Evolutionary conservation across 345 rosid species (phyloP), one percentile per base, ranked within the genome.

Genomic region (Salix exigua): DNA sequence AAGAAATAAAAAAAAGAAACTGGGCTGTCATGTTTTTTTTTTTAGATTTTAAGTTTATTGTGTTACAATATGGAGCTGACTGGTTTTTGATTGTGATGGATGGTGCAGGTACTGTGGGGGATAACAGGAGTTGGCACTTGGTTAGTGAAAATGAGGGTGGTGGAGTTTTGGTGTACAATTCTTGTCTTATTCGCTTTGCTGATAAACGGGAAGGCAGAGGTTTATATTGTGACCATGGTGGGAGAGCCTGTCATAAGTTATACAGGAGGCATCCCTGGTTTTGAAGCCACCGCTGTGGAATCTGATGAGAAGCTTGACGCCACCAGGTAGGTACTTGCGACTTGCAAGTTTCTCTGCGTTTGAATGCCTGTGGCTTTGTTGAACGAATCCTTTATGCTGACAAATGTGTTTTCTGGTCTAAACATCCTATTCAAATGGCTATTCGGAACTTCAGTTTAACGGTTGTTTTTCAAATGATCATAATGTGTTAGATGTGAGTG

Each of bases 181-280:
- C 64, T 92, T 50, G 62, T 82, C 48, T 55, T 88, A 13, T 80
- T 81, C 30, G 50, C 76, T 35, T 76, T 91, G 66, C 74, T 96
- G 77, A 67, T 73, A 14, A 55, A 62, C 61, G 90, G 73, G 74
- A 84, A 75, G 66, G 89, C 96, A 18, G 97, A 96, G 80, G 82
- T 92, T 82, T 96, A 92, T 83, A 87, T 96, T 21, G 97, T 90
- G 70, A 91, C 89, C 6, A 76, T 96, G 78, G 97, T 92, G 70
- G 99, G 94, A 78, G 99, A 96, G 81, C 98, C 99, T 66, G 85
- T 92, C 63, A 81, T 92, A 73, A 92, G 95, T 85, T 96, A 96
- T 40, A 81, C 48, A 79, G 99, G 99, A 72, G 97, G 97, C 40
- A 86, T 88, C 46, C 89, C 91, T 74, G 99, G 98, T 71, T 91